These are phyloP conservation scores for Daedaleopsis sinensis DNA, from an alignment of 768 basidiomycete genomes.

Conservation along the genomic window DNA sequence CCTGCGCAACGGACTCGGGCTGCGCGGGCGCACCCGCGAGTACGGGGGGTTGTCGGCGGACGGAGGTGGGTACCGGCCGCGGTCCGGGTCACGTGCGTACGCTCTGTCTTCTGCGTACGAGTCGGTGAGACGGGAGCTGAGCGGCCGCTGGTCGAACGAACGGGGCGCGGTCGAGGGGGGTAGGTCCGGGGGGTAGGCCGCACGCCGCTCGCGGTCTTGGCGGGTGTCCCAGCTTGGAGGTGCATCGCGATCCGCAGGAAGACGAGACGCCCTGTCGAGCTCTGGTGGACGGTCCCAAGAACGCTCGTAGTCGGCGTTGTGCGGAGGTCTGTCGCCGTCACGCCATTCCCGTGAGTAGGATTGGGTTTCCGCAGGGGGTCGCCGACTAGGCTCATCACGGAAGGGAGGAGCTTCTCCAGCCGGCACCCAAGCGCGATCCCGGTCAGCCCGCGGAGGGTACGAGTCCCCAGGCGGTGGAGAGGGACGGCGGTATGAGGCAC, in stretches of 20 bases:
- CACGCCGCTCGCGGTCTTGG: constrained; percentile 33
- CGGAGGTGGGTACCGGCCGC: constrained; percentile 23
- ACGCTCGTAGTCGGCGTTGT: constrained; percentile 25
- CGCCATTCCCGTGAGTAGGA: constrained; percentile 26
- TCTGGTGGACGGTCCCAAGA: constrained; percentile 26
- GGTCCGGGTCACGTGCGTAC: constrained; percentile 17
- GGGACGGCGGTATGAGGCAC: constrained; percentile 24
- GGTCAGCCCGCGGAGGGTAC: constrained; percentile 10
- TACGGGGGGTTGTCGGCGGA: constrained; percentile 8
- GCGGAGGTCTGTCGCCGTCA: constrained; percentile 14
- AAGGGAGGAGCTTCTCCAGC: constrained; percentile 18
- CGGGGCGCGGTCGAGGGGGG: constrained; percentile 15
- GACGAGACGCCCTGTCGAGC: constrained; percentile 23
- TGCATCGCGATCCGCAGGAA: constrained; percentile 23
- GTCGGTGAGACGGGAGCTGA: constrained; percentile 29
- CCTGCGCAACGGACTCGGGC: constrained; percentile 28
- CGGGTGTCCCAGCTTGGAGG: constrained; percentile 31
- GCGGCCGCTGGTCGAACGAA: constrained; percentile 27
- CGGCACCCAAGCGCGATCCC: constrained; percentile 24
- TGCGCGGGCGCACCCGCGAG: constrained; percentile 31
- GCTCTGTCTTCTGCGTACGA: constrained; percentile 25
- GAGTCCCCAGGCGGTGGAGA: constrained; percentile 22
- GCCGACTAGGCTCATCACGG: constrained; percentile 18
- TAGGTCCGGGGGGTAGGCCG: constrained; percentile 16
- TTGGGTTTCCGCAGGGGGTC: constrained; percentile 15